A percentile compares a stretch with the other conserved stretches of the same genome.
These are phyloP conservation scores for Baorangia bicolor DNA, from an alignment of 768 basidiomycete genomes.

Conservation along the genomic window DNA sequence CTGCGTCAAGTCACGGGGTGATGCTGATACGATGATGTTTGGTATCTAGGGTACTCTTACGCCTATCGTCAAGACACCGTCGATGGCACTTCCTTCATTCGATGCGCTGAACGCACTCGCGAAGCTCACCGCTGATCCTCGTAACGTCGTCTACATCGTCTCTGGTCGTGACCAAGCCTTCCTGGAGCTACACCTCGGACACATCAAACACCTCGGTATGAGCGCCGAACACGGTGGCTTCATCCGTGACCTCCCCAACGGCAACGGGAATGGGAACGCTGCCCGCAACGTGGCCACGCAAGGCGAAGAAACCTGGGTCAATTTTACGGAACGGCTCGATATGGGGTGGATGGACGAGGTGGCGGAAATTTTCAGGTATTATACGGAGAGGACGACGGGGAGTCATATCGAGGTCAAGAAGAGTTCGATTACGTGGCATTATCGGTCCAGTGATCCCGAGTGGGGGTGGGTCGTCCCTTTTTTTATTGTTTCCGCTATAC, in stretches of 20 bases:
- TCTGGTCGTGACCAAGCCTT: conserved; percentile 94
- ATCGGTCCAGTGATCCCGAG: conserved; percentile 88
- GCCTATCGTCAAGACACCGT: conserved; percentile 93
- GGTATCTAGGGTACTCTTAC: conserved; percentile 81
- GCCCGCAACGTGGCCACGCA: background rate
- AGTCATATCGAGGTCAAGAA: conserved; percentile 96
- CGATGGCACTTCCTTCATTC: conserved; percentile 79
- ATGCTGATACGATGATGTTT: background rate
- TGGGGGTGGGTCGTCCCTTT: conserved; percentile 71
- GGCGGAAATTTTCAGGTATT: conserved; percentile 92
- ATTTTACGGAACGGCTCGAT: conserved; percentile 89
- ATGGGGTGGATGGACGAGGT: conserved; percentile 99
- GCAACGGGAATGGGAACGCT: conserved; percentile 14
- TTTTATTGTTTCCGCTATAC: background rate
- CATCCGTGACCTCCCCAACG: conserved; percentile 65
- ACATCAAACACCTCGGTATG: conserved; percentile 80
- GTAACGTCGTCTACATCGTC: conserved; percentile 95
- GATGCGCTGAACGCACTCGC: conserved; percentile 73
- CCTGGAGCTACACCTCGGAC: conserved; percentile 88
- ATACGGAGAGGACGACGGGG: conserved; percentile 96
- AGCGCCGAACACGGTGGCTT: conserved; percentile 97
- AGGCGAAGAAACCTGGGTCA: conserved; percentile 58
- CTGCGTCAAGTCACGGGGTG: background rate
- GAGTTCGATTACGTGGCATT: conserved; percentile 98
- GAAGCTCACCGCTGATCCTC: conserved; percentile 72